These are phyloP conservation scores for Rhipidocladum racemiflorum DNA, from an alignment of 176 grass and related monocot genomes.

Conservation along the genomic window DNA sequence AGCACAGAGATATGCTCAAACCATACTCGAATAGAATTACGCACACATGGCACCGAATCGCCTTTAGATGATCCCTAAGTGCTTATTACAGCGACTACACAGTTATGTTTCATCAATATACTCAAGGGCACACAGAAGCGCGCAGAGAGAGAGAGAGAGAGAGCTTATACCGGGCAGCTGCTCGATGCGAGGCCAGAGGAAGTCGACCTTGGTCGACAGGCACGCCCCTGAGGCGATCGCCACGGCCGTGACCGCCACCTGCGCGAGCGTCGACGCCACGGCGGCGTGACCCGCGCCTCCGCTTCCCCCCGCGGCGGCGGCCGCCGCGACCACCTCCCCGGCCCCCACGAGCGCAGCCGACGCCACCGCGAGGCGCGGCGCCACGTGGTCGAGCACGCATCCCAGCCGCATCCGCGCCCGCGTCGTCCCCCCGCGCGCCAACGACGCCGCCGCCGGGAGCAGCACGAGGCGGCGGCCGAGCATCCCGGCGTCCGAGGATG, in stretches of 20 bases:
- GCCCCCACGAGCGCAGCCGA: constrained; percentile 56
- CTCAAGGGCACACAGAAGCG: background rate
- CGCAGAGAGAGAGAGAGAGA: background rate
- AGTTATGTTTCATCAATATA: background rate
- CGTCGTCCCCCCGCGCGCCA: background rate
- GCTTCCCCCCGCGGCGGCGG: constrained; percentile 47
- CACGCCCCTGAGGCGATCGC: constrained; percentile 96
- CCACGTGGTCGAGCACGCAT: constrained; percentile 65
- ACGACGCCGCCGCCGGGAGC: constrained; percentile 28
- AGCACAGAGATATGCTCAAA: background rate
- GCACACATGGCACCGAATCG: background rate
- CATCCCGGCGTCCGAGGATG: constrained; percentile 51
- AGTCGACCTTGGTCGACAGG: constrained; percentile 91
- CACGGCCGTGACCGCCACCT: constrained; percentile 86
- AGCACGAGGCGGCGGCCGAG: constrained; percentile 53
- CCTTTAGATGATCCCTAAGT: background rate
- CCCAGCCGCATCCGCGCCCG: constrained; percentile 53
- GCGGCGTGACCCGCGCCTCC: constrained; percentile 61
- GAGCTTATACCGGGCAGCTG: constrained; percentile 57
- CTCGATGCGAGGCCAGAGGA: constrained; percentile 88
- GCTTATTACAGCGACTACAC: background rate
- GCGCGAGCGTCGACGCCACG: constrained; percentile 79
- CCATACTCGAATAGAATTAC: background rate
- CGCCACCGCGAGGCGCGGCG: constrained; percentile 52
- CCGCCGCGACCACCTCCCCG: constrained; percentile 74